Evolutionary conservation across 257 asterid species (phyloP).

Genomic region (Buddleja alternifolia): DNA sequence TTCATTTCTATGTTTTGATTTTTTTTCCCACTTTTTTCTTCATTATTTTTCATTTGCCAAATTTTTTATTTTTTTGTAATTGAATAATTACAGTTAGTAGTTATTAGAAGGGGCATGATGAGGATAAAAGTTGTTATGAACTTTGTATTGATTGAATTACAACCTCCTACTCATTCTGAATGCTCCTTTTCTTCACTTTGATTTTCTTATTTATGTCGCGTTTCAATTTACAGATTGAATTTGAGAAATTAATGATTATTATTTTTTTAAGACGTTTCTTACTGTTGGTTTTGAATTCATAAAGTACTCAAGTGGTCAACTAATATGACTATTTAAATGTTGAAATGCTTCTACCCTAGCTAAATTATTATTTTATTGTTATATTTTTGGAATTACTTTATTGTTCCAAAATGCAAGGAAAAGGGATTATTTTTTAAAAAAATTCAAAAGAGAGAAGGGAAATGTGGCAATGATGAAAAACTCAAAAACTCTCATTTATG

Average conservation of each 20-base stretch:
- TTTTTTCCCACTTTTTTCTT: too few relatives aligned
- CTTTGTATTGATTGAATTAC: conserved; percentile 37
- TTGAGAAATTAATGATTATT: neutral
- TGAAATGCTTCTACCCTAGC: neutral
- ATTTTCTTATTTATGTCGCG: neutral
- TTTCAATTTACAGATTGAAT: neutral
- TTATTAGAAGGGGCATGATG: conserved; percentile 33
- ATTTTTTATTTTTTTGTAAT: too few relatives aligned
- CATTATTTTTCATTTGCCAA: neutral
- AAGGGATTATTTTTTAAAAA: conserved; percentile 5
- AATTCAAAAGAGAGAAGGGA: neutral
- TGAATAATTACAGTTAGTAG: too few relatives aligned
- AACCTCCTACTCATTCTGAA: conserved; percentile 61
- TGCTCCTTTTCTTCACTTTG: conserved; percentile 2
- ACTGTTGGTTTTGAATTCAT: neutral
- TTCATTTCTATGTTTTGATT: neutral
- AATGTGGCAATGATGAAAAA: conserved; percentile 80
- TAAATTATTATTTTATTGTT: neutral
- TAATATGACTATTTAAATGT: neutral
- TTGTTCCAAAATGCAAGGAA: conserved; percentile 17
- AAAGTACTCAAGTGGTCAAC: neutral
- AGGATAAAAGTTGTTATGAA: conserved; percentile 34
- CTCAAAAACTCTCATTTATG: conserved; percentile 18
- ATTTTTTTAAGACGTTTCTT: neutral
- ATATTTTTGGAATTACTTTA: neutral